phyloP scores from a whole-genome alignment of 164 flowering plant species.

The Nymphaea colorata region DNA sequence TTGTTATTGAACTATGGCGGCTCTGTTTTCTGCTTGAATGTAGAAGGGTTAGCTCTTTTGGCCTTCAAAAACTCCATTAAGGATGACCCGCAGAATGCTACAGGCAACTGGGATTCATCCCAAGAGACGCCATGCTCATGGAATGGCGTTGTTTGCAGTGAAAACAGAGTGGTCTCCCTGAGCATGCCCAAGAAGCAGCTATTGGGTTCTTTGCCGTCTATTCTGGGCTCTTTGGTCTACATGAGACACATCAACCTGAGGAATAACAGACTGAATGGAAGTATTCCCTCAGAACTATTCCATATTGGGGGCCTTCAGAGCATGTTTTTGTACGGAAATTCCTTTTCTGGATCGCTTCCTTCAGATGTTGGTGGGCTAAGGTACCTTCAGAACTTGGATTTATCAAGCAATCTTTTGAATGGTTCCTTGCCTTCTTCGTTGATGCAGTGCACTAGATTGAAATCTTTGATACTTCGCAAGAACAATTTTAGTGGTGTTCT shows the following conservation, averaged over 20 bases:
- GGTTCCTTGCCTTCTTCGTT: conserved; percentile 59
- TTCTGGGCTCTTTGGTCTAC: conserved; percentile 53
- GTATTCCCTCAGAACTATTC: conserved; percentile 53
- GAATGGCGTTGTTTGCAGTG: conserved; percentile 81
- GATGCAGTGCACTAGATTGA: conserved; percentile 54
- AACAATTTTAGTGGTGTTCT: conserved; percentile 73
- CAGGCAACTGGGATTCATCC: conserved; percentile 67
- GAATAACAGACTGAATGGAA: conserved; percentile 55
- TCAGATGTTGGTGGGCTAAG: conserved; percentile 44
- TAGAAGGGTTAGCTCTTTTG: conserved; percentile 59
- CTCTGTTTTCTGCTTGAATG: conserved; percentile 22
- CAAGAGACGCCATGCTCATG: conserved; percentile 78
- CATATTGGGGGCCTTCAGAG: conserved; percentile 51
- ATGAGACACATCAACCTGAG: conserved; percentile 82
- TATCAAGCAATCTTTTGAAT: conserved; percentile 59
- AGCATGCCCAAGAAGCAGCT: conserved; percentile 71
- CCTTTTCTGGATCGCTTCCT: conserved; percentile 61
- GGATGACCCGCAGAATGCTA: conserved; percentile 51
- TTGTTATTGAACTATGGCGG: background rate
- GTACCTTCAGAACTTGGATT: conserved; percentile 62
- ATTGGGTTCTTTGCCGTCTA: conserved; percentile 48
- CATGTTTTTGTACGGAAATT: conserved; percentile 70
- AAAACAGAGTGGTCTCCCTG: conserved; percentile 50
- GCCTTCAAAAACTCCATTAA: conserved; percentile 43
- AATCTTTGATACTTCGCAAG: conserved; percentile 40